Percentiles rank a stretch among this genome's conserved stretches.
Evolutionary conservation across 345 rosid species (phyloP).

Genomic region (Limnanthes douglasii): DNA sequence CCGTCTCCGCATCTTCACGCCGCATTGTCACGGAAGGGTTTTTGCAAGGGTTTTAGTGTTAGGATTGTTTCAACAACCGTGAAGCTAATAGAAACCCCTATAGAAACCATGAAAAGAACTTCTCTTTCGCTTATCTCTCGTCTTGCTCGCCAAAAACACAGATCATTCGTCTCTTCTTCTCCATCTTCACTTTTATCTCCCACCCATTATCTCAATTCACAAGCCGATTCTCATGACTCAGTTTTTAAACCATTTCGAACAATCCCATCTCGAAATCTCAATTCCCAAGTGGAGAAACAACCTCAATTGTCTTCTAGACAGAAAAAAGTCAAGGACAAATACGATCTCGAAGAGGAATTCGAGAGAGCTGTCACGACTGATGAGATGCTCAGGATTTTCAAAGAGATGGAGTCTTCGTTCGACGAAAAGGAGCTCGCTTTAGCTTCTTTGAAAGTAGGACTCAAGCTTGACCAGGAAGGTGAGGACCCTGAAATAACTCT

Average conservation of each 20-base stretch:
- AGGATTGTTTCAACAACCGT: too few species aligned
- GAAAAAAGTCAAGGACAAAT: constrained; percentile 36
- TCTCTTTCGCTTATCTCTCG: constrained; percentile 41
- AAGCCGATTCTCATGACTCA: too few species aligned
- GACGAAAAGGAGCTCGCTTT: constrained; percentile 61
- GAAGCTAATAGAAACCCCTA: too few species aligned
- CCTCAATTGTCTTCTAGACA: constrained; percentile 35
- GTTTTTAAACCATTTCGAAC: constrained; percentile 20
- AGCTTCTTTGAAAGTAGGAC: constrained; percentile 67
- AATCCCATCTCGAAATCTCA: constrained; percentile 29
- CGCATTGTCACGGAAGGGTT: too few species aligned
- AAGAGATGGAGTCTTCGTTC: constrained; percentile 59
- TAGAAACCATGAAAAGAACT: constrained; percentile 42
- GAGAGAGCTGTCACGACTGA: constrained; percentile 68
- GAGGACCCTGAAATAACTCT: constrained; percentile 58
- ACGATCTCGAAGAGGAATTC: constrained; percentile 69
- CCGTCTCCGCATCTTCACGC: too few species aligned
- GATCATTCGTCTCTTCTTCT: constrained; percentile 9
- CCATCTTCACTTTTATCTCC: constrained; percentile 12
- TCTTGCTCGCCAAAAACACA: constrained; percentile 18
- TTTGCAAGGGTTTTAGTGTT: too few species aligned
- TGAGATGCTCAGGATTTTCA: constrained; percentile 57
- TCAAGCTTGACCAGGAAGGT: constrained; percentile 80
- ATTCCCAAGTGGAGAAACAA: constrained; percentile 34
- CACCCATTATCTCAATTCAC: constrained; percentile 1